Evolutionary conservation across 371 early-diverging fungal genomes (phyloP).

Genomic region (Actinomortierella ambigua): DNA sequence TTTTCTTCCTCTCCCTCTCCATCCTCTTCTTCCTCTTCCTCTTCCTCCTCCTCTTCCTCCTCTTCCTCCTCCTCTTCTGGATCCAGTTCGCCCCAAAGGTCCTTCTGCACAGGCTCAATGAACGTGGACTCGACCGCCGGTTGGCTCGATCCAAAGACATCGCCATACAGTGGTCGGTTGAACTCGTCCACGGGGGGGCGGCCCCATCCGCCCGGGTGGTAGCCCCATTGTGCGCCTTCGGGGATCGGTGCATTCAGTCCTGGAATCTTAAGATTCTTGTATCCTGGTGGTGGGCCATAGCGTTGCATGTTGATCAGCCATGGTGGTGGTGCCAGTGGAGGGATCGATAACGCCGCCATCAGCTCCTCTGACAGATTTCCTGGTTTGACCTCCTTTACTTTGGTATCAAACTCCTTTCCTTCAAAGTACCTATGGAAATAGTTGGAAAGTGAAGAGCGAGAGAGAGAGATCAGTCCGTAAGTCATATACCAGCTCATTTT

Average conservation of each 20-base stretch:
- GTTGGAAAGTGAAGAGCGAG: conserved; percentile 5
- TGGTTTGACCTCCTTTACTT: conserved; percentile 87
- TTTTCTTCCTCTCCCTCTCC: conserved; percentile 55
- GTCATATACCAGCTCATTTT: neutral
- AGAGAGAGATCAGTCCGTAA: conserved; percentile 1
- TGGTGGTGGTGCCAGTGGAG: conserved; percentile 95
- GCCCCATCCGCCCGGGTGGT: conserved; percentile 98
- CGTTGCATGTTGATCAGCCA: conserved; percentile 99
- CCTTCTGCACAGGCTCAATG: conserved; percentile 74
- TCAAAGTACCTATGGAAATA: conserved; percentile 81
- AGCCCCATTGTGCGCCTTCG: conserved; percentile 98
- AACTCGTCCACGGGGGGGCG: conserved; percentile 97
- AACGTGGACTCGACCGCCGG: conserved; percentile 50
- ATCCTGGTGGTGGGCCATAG: conserved; percentile 96
- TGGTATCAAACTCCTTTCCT: conserved; percentile 95
- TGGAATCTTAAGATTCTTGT: conserved; percentile 92
- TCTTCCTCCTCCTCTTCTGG: conserved; percentile 60
- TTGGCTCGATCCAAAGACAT: conserved; percentile 86
- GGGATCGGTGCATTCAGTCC: conserved; percentile 98
- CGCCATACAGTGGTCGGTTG: conserved; percentile 94
- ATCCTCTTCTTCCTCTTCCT: conserved; percentile 59
- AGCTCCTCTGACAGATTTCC: conserved; percentile 90
- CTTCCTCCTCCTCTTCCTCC: conserved; percentile 67
- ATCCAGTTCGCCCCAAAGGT: conserved; percentile 87
- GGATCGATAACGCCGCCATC: conserved; percentile 88